Base-by-base conservation (phyloP, 202 grass and related monocot species). In the Carex sylvatica region DNA sequence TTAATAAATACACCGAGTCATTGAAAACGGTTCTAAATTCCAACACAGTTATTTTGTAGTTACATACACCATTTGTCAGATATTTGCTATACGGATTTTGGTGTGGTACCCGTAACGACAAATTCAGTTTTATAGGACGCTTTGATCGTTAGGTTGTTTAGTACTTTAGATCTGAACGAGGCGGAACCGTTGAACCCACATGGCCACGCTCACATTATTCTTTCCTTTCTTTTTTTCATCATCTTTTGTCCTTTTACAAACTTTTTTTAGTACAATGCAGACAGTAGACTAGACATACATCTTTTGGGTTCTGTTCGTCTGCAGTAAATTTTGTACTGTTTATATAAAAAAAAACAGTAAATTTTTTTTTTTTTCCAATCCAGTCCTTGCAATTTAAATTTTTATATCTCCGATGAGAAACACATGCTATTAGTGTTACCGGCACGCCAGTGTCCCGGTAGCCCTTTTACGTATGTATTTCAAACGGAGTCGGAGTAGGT, bases 171-270 rank as follows among this genome's bases (percentile, higher is more conserved):
- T 70, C 67, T 70, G 36, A n/a, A 36, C 18, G 18, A 70, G 36
- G 67, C n/a, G 20, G 67, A 44, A 70, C n/a, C 67, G 67, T 70
- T 70, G 67, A 70, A 70, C n/a, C 67, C 67, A 46, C 67, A 70
- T 70, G 67, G 38, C 18, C 36, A 46, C n/a, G n/a, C n/a, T n/a
- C n/a, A n/a, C 35, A 70, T 44, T 49, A 49, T 49, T 49, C 11
- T 49, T 13, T 3, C 46, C 8, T 3, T 3, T 9, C 23, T 44
- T 70, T 44, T 44, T 22, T 20, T 70, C 42, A 13, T 69, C 19
- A 42, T 40, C 33, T 40, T 69, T 69, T 40, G 18, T 40, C 18
- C 1, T 9, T 40, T 40, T 59, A 19, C n/a, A n/a, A 19, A 59
- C 56, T 18, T 7, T 6, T 58, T 58, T 58, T 58, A 16, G 55